Percentiles rank a stretch among this genome's conserved stretches.
Conservation (phyloP, 257 asterid genomes). For the Gynochthodes officinalis region DNA sequence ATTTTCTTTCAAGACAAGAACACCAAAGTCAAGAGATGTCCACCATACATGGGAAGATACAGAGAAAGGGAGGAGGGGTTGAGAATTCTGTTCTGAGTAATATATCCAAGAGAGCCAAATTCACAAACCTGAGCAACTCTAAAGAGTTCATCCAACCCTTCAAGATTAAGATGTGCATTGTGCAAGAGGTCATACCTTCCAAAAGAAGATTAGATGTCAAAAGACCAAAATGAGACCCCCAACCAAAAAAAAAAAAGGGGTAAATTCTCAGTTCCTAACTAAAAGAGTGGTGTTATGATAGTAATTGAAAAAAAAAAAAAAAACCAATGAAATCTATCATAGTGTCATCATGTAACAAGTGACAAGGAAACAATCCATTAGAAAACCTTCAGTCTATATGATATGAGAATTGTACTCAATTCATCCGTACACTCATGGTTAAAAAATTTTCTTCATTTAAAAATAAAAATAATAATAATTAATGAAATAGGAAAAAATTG, state of each 20-base stretch:
- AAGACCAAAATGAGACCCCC: conserved; percentile 3
- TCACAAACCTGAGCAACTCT: conserved; percentile 84
- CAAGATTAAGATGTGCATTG: conserved; percentile 80
- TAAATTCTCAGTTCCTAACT: neutral
- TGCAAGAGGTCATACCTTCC: conserved; percentile 95
- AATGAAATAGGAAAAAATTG: no score
- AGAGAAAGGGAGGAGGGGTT: neutral
- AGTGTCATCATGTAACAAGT: neutral
- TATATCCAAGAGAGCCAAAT: conserved; percentile 15
- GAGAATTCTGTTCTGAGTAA: conserved; percentile 10
- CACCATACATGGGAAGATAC: no score
- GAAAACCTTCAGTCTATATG: neutral
- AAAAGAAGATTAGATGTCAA: conserved; percentile 18
- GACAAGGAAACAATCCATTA: neutral
- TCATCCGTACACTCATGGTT: neutral
- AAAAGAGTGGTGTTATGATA: neutral
- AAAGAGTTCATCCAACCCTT: conserved; percentile 80
- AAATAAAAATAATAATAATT: no score
- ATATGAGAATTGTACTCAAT: neutral
- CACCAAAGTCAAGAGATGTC: neutral
- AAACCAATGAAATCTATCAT: neutral
- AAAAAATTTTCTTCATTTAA: neutral
- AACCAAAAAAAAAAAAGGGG: neutral
- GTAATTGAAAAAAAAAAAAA: neutral
- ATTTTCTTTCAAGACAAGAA: neutral